phyloP scores from a whole-genome alignment of 257 asterid species.

The Jacaranda copaia region DNA sequence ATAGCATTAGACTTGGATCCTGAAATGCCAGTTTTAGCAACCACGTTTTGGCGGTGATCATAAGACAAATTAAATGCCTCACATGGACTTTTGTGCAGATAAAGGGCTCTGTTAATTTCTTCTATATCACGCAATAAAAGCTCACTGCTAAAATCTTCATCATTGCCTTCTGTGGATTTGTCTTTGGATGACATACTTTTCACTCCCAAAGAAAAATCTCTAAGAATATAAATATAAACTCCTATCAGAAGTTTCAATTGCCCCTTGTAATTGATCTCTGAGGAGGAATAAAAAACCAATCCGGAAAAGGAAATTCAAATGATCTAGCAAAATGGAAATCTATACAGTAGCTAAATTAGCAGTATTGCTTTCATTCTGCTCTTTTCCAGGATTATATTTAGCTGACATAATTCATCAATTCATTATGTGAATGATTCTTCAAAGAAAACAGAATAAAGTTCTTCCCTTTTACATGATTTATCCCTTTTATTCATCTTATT shows the following conservation, averaged over 20 bases:
- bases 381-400: neutral
- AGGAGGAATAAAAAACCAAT: conserved; percentile 3
- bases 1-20: conserved; percentile 41
- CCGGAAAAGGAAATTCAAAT: neutral
- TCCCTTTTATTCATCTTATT: neutral
- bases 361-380: neutral
- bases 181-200: conserved; percentile 43
- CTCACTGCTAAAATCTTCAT: conserved; percentile 59
- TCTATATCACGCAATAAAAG: conserved; percentile 73
- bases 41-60: conserved; percentile 31
- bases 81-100: conserved; percentile 53
- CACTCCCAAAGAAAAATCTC: conserved; percentile 12
- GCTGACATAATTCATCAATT: conserved; percentile 16
- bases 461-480: neutral
- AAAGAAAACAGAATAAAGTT: neutral
- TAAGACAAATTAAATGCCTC: conserved; percentile 52
- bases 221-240: neutral
- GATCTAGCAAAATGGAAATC: conserved; percentile 19
- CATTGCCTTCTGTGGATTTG: conserved; percentile 37
- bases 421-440: conserved; percentile 6
- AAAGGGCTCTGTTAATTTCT: conserved; percentile 86
- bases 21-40: conserved; percentile 36
- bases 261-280: conserved; percentile 15
- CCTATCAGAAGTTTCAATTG: conserved; percentile 20
- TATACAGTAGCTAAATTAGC: conserved; percentile 10